Base-by-base conservation (phyloP, 345 rosid species). In the Salix brachista region DNA sequence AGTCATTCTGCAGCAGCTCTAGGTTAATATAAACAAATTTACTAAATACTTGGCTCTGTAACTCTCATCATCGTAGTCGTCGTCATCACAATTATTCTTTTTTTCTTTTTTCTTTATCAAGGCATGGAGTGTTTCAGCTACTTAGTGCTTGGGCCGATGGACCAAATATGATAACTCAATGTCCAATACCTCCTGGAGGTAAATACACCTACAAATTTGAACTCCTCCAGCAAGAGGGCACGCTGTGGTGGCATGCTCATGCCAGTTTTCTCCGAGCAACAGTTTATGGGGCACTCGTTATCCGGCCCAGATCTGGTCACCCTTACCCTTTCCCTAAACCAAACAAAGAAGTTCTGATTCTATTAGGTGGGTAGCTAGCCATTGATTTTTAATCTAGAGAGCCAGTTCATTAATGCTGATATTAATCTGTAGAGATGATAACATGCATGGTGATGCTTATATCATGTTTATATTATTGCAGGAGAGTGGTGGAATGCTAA, bases 231-330 rank as follows among this genome's bases (percentile, higher is more conserved):
- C 99, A 95, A 69, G 97, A 93, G 78, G 98, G 98, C 8, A 93
- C 99, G 28, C 88, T 93, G 1, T 93, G 98, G 98, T 95, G 99
- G 99, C 97, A 95, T 37, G 96, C 98, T 39, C 99, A 95, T 26
- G 62, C 82, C 32, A 86, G 91, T 0, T 78, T 76, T 83, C 85
- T 93, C 69, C 98, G 99, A 0, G 97, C 96, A 66, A 93, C 97
- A 4, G 94, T 95, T 16, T 76, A 95, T 6, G 99, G 99, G 13
- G 99, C 97, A 1, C 87, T 95, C 69, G 44, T 95, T 75, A 86
- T 95, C 70, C 93, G 87, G 19, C 97, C 99, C 4, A 86, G 84
- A 73, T 39, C 80, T 4, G 89, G 93, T 3, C 82, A 75, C 65
- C n/a, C 86, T 39, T 93, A 91, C 78, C 99, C 99, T 0, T 95